phyloP scores from a whole-genome alignment of 163 green algal genomes.

The Scenedesmus sp. region DNA sequence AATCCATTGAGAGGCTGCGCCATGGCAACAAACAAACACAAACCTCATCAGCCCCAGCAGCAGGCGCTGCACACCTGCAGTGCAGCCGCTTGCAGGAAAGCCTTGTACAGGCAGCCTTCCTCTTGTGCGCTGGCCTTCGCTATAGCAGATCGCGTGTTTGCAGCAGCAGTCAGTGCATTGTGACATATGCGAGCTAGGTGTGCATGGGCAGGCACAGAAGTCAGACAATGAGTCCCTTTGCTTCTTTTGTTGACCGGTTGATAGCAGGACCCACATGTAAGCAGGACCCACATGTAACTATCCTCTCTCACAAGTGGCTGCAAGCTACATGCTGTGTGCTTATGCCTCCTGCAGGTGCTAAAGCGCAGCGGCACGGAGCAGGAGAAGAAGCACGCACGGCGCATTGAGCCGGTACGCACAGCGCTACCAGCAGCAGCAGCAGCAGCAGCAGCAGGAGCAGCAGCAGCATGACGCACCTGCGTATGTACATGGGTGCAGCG shows the following conservation, averaged over 20 bases:
- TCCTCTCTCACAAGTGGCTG: not conserved
- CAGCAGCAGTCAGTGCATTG: too few species aligned
- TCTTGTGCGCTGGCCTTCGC: too few species aligned
- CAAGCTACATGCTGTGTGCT: not conserved
- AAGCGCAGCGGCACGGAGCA: conserved; percentile 72
- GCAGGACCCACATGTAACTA: not conserved
- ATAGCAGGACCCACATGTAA: not conserved
- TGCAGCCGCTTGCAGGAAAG: too few species aligned
- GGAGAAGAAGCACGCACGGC: conserved; percentile 69
- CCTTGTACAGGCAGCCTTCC: too few species aligned
- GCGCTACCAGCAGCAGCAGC: not conserved
- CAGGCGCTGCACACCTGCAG: too few species aligned
- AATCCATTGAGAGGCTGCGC: too few species aligned
- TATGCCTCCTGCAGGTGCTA: conserved; percentile 70
- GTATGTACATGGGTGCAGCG: not conserved
- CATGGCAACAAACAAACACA: too few species aligned
- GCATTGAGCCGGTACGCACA: conserved; percentile 67
- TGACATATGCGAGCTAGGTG: too few species aligned
- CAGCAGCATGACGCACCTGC: not conserved
- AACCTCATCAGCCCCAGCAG: too few species aligned
- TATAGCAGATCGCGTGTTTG: too few species aligned
- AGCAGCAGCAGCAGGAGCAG: not conserved
- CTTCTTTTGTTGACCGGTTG: not conserved
- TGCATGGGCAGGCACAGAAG: too few species aligned
- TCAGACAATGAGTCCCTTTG: too few species aligned